phyloP scores from a whole-genome alignment of 306 rosid genomes.

The Quercus glauca region DNA sequence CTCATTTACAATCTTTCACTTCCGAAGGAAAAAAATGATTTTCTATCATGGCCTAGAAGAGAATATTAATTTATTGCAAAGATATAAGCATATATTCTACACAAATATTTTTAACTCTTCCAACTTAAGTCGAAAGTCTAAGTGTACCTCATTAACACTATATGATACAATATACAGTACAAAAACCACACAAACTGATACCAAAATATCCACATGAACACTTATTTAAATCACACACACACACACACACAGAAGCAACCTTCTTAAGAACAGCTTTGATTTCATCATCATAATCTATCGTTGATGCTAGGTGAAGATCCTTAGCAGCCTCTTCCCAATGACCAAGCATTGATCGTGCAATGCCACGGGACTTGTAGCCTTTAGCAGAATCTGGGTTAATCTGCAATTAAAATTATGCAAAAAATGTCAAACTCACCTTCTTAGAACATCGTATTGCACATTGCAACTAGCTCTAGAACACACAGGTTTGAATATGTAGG shows the following conservation, averaged over 20 bases:
- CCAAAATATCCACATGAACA: neutral
- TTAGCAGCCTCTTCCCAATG: conserved; percentile 89
- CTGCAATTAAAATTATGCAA: conserved; percentile 24
- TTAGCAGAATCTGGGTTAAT: conserved; percentile 95
- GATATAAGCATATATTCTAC: neutral
- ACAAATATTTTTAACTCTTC: neutral
- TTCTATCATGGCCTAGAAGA: neutral
- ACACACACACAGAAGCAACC: conserved; percentile 40
- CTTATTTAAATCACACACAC: neutral
- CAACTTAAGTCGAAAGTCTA: neutral
- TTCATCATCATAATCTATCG: conserved; percentile 80
- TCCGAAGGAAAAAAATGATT: no score
- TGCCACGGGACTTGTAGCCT: conserved; percentile 89
- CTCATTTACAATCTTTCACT: no score
- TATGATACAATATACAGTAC: neutral
- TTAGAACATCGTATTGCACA: neutral
- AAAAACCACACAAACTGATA: neutral
- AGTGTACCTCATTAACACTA: neutral
- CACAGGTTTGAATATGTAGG: neutral
- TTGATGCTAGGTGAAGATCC: conserved; percentile 91
- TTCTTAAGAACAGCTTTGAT: conserved; percentile 76
- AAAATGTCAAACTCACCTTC: neutral
- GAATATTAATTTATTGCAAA: neutral
- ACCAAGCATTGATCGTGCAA: conserved; percentile 79
- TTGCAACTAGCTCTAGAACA: neutral